Percentiles rank a stretch among this genome's conserved stretches.
Evolutionary conservation across 1,284 basidiomycete genomes (phyloP).

Genomic region (Fomitiporia mediterranea): DNA sequence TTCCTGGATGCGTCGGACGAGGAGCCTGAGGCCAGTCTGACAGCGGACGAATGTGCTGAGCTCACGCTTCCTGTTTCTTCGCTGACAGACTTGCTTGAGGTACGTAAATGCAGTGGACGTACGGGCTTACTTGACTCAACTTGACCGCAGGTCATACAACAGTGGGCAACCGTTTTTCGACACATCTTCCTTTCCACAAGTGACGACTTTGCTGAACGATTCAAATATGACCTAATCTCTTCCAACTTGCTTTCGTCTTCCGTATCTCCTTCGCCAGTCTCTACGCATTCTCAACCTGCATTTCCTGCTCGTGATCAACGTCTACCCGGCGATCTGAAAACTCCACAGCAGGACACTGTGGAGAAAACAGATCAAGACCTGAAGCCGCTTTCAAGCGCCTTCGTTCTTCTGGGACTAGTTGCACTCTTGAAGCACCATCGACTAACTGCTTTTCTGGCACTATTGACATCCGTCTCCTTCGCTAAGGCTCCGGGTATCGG

Average conservation of each 20-base stretch:
- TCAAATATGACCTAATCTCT: conserved; percentile 83
- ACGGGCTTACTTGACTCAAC: conserved; percentile 25
- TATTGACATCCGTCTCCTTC: conserved; percentile 14
- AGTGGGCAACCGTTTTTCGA: conserved; percentile 23
- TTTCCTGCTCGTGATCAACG: conserved; percentile 28
- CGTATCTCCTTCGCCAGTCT: conserved; percentile 33
- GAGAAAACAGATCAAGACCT: conserved; percentile 15
- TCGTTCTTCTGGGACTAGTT: conserved; percentile 16
- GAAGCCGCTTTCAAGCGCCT: conserved; percentile 16
- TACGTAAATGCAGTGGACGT: conserved; percentile 1
- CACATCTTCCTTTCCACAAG: conserved; percentile 24
- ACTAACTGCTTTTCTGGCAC: conserved; percentile 11
- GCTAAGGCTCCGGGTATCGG: not conserved
- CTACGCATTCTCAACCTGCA: conserved; percentile 29
- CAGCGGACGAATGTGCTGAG: conserved; percentile 3
- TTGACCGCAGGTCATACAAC: conserved; percentile 32
- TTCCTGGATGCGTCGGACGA: conserved; percentile 12
- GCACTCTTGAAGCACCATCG: conserved; percentile 14
- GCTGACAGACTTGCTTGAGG: not conserved
- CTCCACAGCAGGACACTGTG: conserved; percentile 9
- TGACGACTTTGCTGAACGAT: conserved; percentile 60
- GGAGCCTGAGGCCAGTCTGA: conserved; percentile 4
- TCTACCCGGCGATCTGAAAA: conserved; percentile 42
- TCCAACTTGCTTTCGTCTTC: conserved; percentile 63
- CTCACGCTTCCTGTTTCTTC: not conserved